These are phyloP conservation scores for Triangularia setosa DNA, from an alignment of 2,329 filamentous ascomycete genomes.

Conservation along the genomic window DNA sequence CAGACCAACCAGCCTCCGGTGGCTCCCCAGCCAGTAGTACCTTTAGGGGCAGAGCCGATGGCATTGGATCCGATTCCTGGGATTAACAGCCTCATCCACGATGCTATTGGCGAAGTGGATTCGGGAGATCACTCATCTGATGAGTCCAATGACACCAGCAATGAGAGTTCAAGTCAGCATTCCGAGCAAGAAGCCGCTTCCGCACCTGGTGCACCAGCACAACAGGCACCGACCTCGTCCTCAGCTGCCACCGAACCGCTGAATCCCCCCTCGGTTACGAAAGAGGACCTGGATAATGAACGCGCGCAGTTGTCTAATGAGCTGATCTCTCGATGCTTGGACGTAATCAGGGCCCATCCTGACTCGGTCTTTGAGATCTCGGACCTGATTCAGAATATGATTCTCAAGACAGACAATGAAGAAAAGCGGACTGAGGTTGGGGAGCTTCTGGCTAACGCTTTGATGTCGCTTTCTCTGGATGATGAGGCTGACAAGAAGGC, in stretches of 20 bases:
- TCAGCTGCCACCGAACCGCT: slow-evolving; percentile 21
- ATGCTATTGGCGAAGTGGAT: slow-evolving; percentile 25
- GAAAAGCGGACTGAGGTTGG: slow-evolving; percentile 68
- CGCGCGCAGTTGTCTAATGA: slow-evolving; percentile 69
- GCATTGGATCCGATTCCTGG: slow-evolving; percentile 30
- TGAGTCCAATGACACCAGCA: slow-evolving; percentile 27
- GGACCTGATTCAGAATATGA: slow-evolving; percentile 75
- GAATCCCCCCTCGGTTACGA: slow-evolving; percentile 46
- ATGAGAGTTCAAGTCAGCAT: slow-evolving; percentile 20
- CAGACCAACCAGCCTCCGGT: slow-evolving; percentile 12
- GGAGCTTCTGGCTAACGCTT: slow-evolving; percentile 74
- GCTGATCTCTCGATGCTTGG: slow-evolving; percentile 83
- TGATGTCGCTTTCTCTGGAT: slow-evolving; percentile 65
- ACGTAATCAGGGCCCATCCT: slow-evolving; percentile 83
- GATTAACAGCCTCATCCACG: slow-evolving; percentile 26
- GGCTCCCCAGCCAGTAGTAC: slow-evolving; percentile 5
- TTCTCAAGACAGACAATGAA: slow-evolving; percentile 54
- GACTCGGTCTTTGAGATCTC: slow-evolving; percentile 86
- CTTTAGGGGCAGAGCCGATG: slow-evolving; percentile 30
- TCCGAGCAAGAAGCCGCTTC: slow-evolving; percentile 18
- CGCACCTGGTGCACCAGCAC: slow-evolving; percentile 26
- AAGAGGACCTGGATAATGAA: slow-evolving; percentile 76
- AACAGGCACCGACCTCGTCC: slow-evolving; percentile 26
- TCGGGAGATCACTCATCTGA: slow-evolving; percentile 26
- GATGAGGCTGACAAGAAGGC: slow-evolving; percentile 61